Percentiles rank a stretch among this genome's conserved stretches.
Evolutionary conservation across 163 green algal genomes (phyloP).

Genomic region (Scenedesmus sp.): DNA sequence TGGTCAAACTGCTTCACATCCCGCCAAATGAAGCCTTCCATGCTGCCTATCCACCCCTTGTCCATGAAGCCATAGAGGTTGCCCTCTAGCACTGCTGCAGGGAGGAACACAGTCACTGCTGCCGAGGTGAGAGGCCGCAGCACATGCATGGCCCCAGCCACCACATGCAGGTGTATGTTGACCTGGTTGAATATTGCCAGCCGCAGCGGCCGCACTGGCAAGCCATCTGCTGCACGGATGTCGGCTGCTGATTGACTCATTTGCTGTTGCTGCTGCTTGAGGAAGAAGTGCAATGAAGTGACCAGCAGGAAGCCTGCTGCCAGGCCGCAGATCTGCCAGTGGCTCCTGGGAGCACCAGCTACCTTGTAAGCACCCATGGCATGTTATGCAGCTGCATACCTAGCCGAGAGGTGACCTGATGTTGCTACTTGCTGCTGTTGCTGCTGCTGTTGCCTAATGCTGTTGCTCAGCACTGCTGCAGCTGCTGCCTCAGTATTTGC

Average conservation of each 20-base stretch:
- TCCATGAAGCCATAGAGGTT: slow-evolving; percentile 47
- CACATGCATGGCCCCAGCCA: slow-evolving; percentile 30
- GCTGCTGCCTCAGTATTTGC: neutral
- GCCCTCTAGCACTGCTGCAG: slow-evolving; percentile 7
- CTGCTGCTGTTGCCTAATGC: neutral
- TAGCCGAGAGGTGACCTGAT: neutral
- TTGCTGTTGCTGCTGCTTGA: neutral
- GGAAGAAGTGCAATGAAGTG: neutral
- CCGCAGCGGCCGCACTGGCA: neutral
- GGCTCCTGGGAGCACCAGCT: neutral
- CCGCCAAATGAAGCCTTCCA: slow-evolving; percentile 11
- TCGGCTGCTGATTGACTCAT: neutral
- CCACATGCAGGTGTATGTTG: slow-evolving; percentile 32
- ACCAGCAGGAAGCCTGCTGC: neutral
- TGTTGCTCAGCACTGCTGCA: neutral
- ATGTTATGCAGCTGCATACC: neutral
- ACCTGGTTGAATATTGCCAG: slow-evolving; percentile 45
- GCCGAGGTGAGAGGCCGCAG: slow-evolving; percentile 18
- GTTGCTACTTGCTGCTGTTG: neutral
- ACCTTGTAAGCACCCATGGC: neutral
- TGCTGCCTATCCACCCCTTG: slow-evolving; percentile 11
- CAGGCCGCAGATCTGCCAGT: neutral
- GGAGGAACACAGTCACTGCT: slow-evolving; percentile 31
- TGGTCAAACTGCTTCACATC: neutral
- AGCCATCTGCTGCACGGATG: neutral